Conservation (phyloP, 2,329 filamentous ascomycete genomes). For the Paraphoma chrysanthemicola region DNA sequence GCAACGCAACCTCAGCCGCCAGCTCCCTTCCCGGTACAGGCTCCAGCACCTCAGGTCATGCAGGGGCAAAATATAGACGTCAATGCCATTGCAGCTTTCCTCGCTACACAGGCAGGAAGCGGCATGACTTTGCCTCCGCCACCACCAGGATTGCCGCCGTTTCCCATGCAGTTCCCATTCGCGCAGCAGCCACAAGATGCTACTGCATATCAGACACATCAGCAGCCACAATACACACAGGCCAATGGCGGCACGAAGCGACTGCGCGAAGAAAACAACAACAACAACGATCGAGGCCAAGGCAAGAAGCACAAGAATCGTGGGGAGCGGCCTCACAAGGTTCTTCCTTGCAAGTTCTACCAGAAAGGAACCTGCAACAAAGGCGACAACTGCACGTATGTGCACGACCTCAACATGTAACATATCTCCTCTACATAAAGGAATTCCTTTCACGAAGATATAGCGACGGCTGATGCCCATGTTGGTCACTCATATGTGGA, state of each 20-base stretch:
- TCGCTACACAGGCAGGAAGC: conserved; percentile 25
- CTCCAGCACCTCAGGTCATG: conserved; percentile 12
- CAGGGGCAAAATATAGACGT: conserved; percentile 16
- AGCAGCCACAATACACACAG: conserved; percentile 30
- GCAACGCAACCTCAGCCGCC: conserved; percentile 19
- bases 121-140: conserved; percentile 26
- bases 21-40: conserved; percentile 14
- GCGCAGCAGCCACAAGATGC: conserved; percentile 24
- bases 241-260: conserved; percentile 45
- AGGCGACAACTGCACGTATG: conserved; percentile 76
- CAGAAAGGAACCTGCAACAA: conserved; percentile 74
- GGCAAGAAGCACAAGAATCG: conserved; percentile 58
- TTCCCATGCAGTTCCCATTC: conserved; percentile 20
- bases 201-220: conserved; percentile 13
- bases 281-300: conserved; percentile 48
- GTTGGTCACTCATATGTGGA: background rate
- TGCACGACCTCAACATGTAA: conserved; percentile 61
- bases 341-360: conserved; percentile 70
- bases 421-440: background rate
- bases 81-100: conserved; percentile 29
- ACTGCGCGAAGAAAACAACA: conserved; percentile 37
- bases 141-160: conserved; percentile 28
- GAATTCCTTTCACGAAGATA: background rate
- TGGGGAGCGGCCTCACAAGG: conserved; percentile 44
- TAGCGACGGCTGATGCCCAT: background rate